A percentile compares a stretch with the other conserved stretches of the same genome.
Evolutionary conservation across 1,139 yeast species (phyloP).

Genomic region (Casaregolazyma lundiana): DNA sequence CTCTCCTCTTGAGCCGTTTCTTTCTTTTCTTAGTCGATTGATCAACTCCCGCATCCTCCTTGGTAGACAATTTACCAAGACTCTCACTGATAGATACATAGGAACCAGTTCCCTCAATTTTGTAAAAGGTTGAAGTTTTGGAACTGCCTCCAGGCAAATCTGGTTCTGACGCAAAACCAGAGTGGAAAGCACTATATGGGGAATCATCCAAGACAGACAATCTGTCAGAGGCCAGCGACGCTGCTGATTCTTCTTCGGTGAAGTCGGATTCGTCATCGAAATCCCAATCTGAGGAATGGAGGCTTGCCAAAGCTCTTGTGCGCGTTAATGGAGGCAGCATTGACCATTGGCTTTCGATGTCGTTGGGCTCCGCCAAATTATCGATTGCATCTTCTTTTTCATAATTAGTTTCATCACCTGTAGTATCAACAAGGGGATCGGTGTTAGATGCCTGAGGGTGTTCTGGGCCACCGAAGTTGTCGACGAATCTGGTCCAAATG

Average conservation of each 20-base stretch:
- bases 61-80: background rate
- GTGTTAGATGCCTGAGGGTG: background rate
- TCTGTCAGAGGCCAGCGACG: background rate
- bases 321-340: background rate
- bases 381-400: conserved; percentile 5
- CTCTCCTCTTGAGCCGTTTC: conserved; percentile 9
- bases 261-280: background rate
- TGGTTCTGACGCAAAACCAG: background rate
- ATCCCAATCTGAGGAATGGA: background rate
- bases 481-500: conserved; percentile 18
- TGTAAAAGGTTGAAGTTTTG: background rate
- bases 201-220: background rate
- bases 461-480: conserved; percentile 11
- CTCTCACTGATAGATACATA: background rate
- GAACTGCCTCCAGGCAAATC: background rate
- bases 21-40: conserved; percentile 1
- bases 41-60: background rate
- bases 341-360: background rate
- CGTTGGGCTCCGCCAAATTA: conserved; percentile 2
- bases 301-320: background rate
- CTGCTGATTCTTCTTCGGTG: background rate
- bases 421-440: conserved; percentile 13
- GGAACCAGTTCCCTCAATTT: background rate
- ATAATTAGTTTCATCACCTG: conserved; percentile 11
- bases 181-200: background rate